These are phyloP conservation scores for Collybia mongolica DNA, from an alignment of 768 basidiomycete species.

Conservation along the genomic window DNA sequence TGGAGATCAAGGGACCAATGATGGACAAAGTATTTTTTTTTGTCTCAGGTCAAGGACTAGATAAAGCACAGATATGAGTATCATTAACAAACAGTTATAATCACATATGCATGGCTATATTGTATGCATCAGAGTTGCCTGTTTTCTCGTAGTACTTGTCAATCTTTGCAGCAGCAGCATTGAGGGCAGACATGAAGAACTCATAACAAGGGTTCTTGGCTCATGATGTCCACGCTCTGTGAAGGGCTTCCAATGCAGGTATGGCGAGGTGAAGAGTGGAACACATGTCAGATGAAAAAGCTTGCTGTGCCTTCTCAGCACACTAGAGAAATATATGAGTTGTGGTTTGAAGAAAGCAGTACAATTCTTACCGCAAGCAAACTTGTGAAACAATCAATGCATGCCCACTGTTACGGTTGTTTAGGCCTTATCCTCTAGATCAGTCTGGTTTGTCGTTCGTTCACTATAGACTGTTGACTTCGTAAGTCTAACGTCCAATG, in stretches of 20 bases:
- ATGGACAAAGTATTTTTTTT: slow-evolving; percentile 20
- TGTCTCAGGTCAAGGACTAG: slow-evolving; percentile 24
- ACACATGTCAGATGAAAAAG: slow-evolving; percentile 2
- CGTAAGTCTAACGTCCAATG: no score
- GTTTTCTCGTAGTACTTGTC: slow-evolving; percentile 24
- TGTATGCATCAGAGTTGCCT: slow-evolving; percentile 23
- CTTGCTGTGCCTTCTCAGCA: slow-evolving; percentile 8
- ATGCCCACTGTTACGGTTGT: no score
- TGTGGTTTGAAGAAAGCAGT: slow-evolving; percentile 1
- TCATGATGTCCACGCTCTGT: slow-evolving; percentile 19
- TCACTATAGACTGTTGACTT: no score
- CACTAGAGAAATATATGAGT: neutral
- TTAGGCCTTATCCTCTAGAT: no score
- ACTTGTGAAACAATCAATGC: slow-evolving; percentile 15
- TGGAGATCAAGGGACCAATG: slow-evolving; percentile 22
- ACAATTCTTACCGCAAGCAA: slow-evolving; percentile 23
- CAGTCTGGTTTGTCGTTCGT: no score
- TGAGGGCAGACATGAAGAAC: slow-evolving; percentile 15
- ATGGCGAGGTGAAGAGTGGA: slow-evolving; percentile 22
- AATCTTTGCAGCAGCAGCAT: slow-evolving; percentile 18
- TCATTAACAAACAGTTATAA: neutral
- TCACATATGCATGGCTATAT: slow-evolving; percentile 21
- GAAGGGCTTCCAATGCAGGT: slow-evolving; percentile 20
- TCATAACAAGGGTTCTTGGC: slow-evolving; percentile 11
- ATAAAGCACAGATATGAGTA: neutral